Conservation (phyloP, 2,329 filamentous ascomycete species). For the Tolypocladium nubicola region DNA sequence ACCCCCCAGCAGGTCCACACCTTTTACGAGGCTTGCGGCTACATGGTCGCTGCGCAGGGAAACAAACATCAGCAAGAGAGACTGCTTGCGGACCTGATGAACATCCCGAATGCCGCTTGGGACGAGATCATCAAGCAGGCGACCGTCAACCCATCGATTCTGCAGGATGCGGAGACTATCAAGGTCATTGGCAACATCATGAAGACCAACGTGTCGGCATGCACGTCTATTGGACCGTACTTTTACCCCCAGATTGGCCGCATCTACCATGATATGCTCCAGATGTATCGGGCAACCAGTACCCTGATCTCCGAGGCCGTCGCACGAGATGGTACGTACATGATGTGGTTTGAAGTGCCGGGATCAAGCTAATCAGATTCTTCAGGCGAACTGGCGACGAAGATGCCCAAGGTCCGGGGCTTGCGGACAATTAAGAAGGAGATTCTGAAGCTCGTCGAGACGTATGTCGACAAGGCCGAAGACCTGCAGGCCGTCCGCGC, state of each 20-base stretch:
- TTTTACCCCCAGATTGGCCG: conserved; percentile 97
- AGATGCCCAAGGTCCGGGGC: conserved; percentile 93
- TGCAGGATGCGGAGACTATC: conserved; percentile 90
- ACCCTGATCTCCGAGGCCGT: conserved; percentile 91
- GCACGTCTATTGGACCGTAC: conserved; percentile 89
- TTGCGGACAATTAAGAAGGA: conserved; percentile 98
- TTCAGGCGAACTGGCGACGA: conserved; percentile 79
- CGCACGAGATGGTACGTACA: conserved; percentile 59
- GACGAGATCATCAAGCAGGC: conserved; percentile 87
- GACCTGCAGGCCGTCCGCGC: conserved; percentile 86
- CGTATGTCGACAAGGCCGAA: conserved; percentile 95
- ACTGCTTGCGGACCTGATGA: conserved; percentile 85
- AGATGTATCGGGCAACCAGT: conserved; percentile 98
- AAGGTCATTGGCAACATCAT: conserved; percentile 99
- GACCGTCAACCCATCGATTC: conserved; percentile 70
- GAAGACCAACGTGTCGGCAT: conserved; percentile 99
- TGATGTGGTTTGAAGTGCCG: not conserved
- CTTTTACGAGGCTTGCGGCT: conserved; percentile 97
- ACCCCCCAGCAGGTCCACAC: conserved; percentile 97
- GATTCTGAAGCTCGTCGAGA: conserved; percentile 95
- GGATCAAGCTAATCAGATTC: not conserved
- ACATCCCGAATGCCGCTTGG: conserved; percentile 87
- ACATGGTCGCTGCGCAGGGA: conserved; percentile 97
- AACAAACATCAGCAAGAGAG: conserved; percentile 92
- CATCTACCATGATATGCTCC: conserved; percentile 97